These are phyloP conservation scores for Lachnellula hyalina DNA, from an alignment of 2,329 filamentous ascomycete genomes.

Conservation along the genomic window DNA sequence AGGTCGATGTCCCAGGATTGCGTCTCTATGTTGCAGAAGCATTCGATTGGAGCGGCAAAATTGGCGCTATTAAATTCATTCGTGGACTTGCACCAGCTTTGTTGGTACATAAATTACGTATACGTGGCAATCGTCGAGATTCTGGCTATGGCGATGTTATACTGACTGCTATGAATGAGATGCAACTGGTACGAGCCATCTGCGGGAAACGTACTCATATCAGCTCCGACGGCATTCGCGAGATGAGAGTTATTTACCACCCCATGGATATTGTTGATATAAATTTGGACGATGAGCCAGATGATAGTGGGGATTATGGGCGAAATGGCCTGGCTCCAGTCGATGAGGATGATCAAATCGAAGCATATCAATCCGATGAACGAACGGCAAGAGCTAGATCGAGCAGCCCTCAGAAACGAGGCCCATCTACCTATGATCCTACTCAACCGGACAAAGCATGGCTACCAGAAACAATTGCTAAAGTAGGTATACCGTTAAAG, in stretches of 20 bases:
- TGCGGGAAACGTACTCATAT: conserved; percentile 64
- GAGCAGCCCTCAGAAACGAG: conserved; percentile 31
- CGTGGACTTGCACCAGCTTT: conserved; percentile 73
- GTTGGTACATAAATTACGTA: conserved; percentile 55
- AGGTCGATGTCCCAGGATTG: conserved; percentile 61
- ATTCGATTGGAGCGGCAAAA: conserved; percentile 78
- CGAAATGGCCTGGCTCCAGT: conserved; percentile 51
- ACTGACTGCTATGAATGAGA: conserved; percentile 41
- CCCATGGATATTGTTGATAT: conserved; percentile 74
- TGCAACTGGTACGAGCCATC: conserved; percentile 58
- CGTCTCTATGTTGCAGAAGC: conserved; percentile 70
- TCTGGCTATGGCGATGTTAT: conserved; percentile 31
- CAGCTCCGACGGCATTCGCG: conserved; percentile 68
- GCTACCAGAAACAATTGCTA: conserved; percentile 61
- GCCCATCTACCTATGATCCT: conserved; percentile 55
- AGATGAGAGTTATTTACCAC: conserved; percentile 73
- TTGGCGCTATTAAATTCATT: conserved; percentile 80
- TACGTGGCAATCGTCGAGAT: conserved; percentile 35
- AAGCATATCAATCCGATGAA: conserved; percentile 27
- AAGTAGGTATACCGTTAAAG: conserved; percentile 58
- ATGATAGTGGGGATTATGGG: conserved; percentile 39
- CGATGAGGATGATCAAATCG: conserved; percentile 60
- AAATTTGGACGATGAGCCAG: conserved; percentile 67
- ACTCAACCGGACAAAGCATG: conserved; percentile 60
- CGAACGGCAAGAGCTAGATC: conserved; percentile 12